phyloP scores from a whole-genome alignment of 1,284 basidiomycete genomes.

The Schizophyllum amplum region DNA sequence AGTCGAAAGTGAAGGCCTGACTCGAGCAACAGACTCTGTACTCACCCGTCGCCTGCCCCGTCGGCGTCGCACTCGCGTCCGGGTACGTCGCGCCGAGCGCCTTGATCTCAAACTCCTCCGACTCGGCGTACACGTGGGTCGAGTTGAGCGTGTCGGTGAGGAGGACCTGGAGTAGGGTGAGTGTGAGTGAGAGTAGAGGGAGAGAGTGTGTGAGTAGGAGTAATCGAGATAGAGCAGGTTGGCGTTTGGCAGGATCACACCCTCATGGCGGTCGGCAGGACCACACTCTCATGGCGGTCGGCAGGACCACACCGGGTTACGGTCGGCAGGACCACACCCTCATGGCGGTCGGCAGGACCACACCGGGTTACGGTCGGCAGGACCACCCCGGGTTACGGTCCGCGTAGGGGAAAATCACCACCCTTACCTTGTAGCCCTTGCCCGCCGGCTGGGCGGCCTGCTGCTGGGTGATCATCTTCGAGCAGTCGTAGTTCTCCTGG shows the following conservation, averaged over 20 bases:
- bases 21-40: no score
- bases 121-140: constrained; percentile 11
- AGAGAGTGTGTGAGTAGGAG: no score
- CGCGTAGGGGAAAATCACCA: no score
- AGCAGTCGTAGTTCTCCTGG: background rate
- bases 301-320: background rate
- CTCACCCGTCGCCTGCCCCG: constrained; percentile 2
- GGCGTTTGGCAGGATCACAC: background rate
- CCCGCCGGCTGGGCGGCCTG: background rate
- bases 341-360: background rate
- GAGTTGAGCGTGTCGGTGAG: background rate
- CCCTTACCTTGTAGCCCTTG: background rate
- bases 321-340: background rate
- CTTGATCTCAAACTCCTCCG: constrained; percentile 11
- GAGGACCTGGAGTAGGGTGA: background rate
- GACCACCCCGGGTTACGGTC: no score
- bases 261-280: background rate
- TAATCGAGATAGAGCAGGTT: background rate
- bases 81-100: constrained; percentile 10
- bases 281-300: no score
- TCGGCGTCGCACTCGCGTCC: constrained; percentile 5
- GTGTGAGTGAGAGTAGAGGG: no score
- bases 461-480: background rate
- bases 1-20: no score
- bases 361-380: no score